Percentiles rank a stretch among this genome's conserved stretches.
These are phyloP conservation scores for Ascomycota sp. DNA, from an alignment of 2,329 filamentous ascomycete genomes.

Conservation along the genomic window DNA sequence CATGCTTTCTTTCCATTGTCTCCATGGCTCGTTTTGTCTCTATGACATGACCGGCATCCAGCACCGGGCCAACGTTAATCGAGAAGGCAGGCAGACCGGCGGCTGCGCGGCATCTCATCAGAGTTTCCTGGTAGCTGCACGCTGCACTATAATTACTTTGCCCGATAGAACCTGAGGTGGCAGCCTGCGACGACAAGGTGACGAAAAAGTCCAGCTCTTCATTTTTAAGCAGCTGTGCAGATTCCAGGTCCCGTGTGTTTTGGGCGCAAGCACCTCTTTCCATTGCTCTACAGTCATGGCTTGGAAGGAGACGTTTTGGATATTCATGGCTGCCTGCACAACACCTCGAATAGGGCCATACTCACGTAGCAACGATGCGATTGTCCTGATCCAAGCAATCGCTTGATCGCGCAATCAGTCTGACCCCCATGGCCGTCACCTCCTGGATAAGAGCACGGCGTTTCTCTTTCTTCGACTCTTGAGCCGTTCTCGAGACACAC, in stretches of 20 bases:
- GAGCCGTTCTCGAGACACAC: slow-evolving; percentile 5
- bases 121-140: slow-evolving; percentile 14
- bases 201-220: slow-evolving; percentile 17
- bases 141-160: slow-evolving; percentile 20
- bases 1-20: too few relatives aligned
- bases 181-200: slow-evolving; percentile 16
- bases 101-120: slow-evolving; percentile 8
- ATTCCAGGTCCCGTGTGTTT: slow-evolving; percentile 22
- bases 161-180: slow-evolving; percentile 12
- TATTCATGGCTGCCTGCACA: neutral
- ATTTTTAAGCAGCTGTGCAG: slow-evolving; percentile 12
- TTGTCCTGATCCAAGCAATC: too few relatives aligned
- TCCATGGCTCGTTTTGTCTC: too few relatives aligned
- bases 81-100: slow-evolving; percentile 4
- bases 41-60: slow-evolving; percentile 4
- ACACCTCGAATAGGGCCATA: slow-evolving; percentile 7
- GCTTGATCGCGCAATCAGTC: too few relatives aligned
- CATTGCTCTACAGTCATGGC: slow-evolving; percentile 19
- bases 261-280: slow-evolving; percentile 14
- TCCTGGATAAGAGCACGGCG: neutral
- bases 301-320: slow-evolving; percentile 11
- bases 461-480: neutral
- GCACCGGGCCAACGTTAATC: slow-evolving; percentile 8
- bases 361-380: neutral
- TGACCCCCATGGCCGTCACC: neutral